A percentile compares a stretch with the other conserved stretches of the same genome.
Conservation (phyloP, 2,329 filamentous ascomycete species). For the Chrysosphaeria jannelii region DNA sequence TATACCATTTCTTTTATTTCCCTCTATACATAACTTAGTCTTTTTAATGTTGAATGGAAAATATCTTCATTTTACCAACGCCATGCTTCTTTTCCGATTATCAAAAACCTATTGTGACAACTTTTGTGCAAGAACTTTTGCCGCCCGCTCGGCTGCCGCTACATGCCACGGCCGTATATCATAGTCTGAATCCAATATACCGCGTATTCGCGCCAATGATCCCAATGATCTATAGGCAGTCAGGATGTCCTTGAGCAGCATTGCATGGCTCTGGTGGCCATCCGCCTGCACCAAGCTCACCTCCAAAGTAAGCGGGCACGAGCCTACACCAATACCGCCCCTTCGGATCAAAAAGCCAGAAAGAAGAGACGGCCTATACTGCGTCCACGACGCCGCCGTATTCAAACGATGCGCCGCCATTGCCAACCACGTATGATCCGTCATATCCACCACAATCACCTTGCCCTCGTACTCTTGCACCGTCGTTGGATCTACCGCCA, state of each 20-base stretch:
- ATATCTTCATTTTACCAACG: too few relatives aligned
- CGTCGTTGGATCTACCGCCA: conserved; percentile 9
- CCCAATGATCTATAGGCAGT: conserved; percentile 36
- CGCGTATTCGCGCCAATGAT: conserved; percentile 35
- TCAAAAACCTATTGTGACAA: conserved; percentile 20
- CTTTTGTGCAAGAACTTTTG: conserved; percentile 30
- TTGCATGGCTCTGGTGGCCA: conserved; percentile 24
- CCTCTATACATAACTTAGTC: too few relatives aligned
- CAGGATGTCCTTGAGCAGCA: conserved; percentile 38
- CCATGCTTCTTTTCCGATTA: too few relatives aligned
- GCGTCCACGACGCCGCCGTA: conserved; percentile 23
- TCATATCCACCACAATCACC: conserved; percentile 37
- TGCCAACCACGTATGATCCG: conserved; percentile 49
- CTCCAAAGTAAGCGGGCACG: conserved; percentile 28
- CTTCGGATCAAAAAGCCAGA: conserved; percentile 38
- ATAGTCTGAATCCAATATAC: conserved; percentile 23
- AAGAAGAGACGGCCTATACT: conserved; percentile 24
- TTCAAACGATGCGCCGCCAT: conserved; percentile 35
- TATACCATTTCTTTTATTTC: conserved; percentile 1
- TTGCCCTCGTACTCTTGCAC: conserved; percentile 18
- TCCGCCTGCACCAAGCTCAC: conserved; percentile 31
- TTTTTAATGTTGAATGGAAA: too few relatives aligned
- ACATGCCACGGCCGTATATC: conserved; percentile 54
- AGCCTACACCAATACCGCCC: conserved; percentile 21
- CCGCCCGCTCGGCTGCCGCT: conserved; percentile 37